A percentile compares a stretch with the other conserved stretches of the same genome.
Conservation (phyloP, 2,329 filamentous ascomycete species). For the Epichloe coenophiala region DNA sequence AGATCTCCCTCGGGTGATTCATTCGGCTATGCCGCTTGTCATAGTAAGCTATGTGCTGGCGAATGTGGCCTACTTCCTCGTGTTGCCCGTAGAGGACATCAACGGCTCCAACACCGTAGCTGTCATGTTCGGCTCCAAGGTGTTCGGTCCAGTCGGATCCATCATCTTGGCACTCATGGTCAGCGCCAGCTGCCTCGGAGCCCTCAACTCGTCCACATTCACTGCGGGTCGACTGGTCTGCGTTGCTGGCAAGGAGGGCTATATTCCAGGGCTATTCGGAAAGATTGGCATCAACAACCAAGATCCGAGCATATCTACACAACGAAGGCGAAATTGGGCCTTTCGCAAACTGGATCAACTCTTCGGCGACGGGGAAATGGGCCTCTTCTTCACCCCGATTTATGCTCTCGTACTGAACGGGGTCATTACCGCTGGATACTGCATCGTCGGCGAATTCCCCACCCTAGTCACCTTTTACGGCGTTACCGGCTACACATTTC, state of each 20-base stretch:
- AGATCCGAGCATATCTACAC: constrained; percentile 28
- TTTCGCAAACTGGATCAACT: constrained; percentile 45
- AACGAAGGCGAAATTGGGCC: constrained; percentile 40
- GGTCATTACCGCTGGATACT: constrained; percentile 59
- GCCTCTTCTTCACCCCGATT: constrained; percentile 87
- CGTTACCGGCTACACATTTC: constrained; percentile 92
- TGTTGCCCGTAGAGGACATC: constrained; percentile 68
- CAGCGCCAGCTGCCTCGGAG: constrained; percentile 82
- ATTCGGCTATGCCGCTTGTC: constrained; percentile 90
- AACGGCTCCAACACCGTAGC: constrained; percentile 90
- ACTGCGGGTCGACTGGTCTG: constrained; percentile 88
- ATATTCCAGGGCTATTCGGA: constrained; percentile 72
- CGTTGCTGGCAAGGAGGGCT: constrained; percentile 88
- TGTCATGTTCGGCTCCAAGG: constrained; percentile 79
- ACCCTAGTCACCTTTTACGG: constrained; percentile 95
- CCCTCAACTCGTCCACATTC: constrained; percentile 87
- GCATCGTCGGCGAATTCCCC: constrained; percentile 76
- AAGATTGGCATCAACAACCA: constrained; percentile 55
- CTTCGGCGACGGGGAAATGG: constrained; percentile 63
- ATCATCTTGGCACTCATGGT: constrained; percentile 81
- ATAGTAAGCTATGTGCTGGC: constrained; percentile 83
- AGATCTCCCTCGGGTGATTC: constrained; percentile 87
- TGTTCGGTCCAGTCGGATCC: constrained; percentile 74
- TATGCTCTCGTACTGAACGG: constrained; percentile 79
- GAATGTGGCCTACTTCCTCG: constrained; percentile 88